A percentile compares a stretch with the other conserved stretches of the same genome.
phyloP scores from a whole-genome alignment of 1,284 basidiomycete genomes.

The Rhodotorula sp. region DNA sequence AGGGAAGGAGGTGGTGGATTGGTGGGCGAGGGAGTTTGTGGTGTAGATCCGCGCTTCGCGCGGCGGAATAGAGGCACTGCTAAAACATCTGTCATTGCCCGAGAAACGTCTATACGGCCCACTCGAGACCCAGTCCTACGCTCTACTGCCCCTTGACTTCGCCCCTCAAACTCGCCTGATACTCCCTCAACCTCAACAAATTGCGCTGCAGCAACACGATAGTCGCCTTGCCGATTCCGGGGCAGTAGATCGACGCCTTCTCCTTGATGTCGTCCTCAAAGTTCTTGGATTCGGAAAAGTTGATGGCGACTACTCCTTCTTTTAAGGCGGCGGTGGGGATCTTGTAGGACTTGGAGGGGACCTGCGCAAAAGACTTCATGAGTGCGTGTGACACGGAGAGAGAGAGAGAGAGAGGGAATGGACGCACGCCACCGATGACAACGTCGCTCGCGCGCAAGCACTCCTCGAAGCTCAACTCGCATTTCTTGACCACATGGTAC shows the following conservation, averaged over 20 bases:
- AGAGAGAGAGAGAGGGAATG: neutral
- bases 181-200: conserved; percentile 55
- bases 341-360: conserved; percentile 82
- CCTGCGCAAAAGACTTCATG: conserved; percentile 9
- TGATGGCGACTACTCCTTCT: conserved; percentile 88
- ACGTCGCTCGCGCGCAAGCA: conserved; percentile 80
- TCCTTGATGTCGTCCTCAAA: conserved; percentile 90
- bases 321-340: conserved; percentile 84
- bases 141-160: neutral
- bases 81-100: neutral
- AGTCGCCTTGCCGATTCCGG: conserved; percentile 93
- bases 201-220: conserved; percentile 96
- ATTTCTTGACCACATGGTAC: conserved; percentile 73
- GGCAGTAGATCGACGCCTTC: conserved; percentile 86
- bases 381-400: neutral
- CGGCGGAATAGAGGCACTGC: neutral
- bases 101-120: neutral
- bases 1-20: conserved; percentile 32
- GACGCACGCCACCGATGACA: conserved; percentile 75
- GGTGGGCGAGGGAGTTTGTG: conserved; percentile 34
- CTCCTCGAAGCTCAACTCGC: conserved; percentile 63
- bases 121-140: no score
- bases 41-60: conserved; percentile 1
- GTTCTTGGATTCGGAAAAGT: conserved; percentile 94
- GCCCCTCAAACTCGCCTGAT: conserved; percentile 20